Evolutionary conservation across 768 basidiomycete species (phyloP).

Genomic region (Termitomyces sp.): DNA sequence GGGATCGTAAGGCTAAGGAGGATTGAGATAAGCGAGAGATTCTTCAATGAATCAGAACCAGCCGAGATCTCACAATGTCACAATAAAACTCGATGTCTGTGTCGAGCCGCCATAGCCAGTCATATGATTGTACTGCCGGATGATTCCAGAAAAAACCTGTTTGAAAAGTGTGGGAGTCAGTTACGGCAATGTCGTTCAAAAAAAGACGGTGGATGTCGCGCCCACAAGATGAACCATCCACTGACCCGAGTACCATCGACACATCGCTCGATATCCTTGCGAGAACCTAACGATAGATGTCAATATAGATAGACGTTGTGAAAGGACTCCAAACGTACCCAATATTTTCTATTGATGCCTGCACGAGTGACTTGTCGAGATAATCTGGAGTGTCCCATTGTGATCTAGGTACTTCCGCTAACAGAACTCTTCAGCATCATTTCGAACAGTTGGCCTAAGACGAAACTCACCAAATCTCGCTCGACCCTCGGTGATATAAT

Average conservation of each 20-base stretch:
- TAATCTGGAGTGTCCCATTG: constrained; percentile 22
- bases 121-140: constrained; percentile 22
- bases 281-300: constrained; percentile 16
- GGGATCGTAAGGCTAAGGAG: constrained; percentile 24
- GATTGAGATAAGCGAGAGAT: not conserved
- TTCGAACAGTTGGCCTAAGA: not conserved
- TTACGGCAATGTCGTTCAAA: not conserved
- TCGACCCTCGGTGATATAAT: constrained; percentile 23
- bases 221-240: not conserved
- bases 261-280: constrained; percentile 26
- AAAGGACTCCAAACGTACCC: constrained; percentile 13
- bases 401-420: constrained; percentile 18
- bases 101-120: constrained; percentile 28
- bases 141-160: constrained; percentile 28
- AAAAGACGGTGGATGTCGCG: not conserved
- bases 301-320: not conserved
- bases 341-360: constrained; percentile 20
- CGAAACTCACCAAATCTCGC: constrained; percentile 21
- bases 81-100: constrained; percentile 30
- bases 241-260: constrained; percentile 25
- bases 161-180: not conserved
- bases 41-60: not conserved
- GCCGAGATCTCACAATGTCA: constrained; percentile 20
- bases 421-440: constrained; percentile 1
- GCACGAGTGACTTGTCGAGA: constrained; percentile 18